These are phyloP conservation scores for Piper betle DNA, from an alignment of 164 flowering plant species.

Conservation along the genomic window DNA sequence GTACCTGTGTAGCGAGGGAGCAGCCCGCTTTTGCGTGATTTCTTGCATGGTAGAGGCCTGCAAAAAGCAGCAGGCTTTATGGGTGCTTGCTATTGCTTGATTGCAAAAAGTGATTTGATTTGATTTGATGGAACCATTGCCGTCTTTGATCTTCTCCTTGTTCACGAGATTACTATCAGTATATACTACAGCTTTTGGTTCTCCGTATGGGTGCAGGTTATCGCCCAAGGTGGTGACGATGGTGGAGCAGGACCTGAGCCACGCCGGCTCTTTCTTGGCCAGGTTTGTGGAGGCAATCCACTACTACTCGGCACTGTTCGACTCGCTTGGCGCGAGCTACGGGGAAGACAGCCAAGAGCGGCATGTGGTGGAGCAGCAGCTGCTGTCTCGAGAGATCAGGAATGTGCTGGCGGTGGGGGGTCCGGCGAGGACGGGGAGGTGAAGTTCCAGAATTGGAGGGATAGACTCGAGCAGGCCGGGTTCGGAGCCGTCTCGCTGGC, in stretches of 20 bases:
- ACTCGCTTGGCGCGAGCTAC: conserved; percentile 86
- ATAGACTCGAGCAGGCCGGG: conserved; percentile 71
- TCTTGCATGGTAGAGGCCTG: too few species aligned
- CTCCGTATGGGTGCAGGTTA: conserved; percentile 67
- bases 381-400: conserved; percentile 62
- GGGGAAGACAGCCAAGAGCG: conserved; percentile 96
- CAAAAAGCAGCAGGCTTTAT: background rate
- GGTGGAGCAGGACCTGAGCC: conserved; percentile 94
- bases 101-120: background rate
- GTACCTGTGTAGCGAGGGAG: too few species aligned
- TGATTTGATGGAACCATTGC: background rate
- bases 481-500: conserved; percentile 72
- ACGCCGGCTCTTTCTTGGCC: conserved; percentile 74
- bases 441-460: conserved; percentile 83
- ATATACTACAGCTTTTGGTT: too few species aligned
- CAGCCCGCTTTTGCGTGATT: too few species aligned
- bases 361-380: conserved; percentile 89
- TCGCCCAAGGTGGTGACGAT: conserved; percentile 93
- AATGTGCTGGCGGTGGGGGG: conserved; percentile 78
- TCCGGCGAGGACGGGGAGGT: conserved; percentile 59
- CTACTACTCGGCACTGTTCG: conserved; percentile 96
- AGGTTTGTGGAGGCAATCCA: conserved; percentile 94
- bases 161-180: background rate
- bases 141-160: background rate
- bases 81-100: background rate